Base-by-base conservation (phyloP, 208 protist genomes). In the Jaenimonas drosophilae region DNA sequence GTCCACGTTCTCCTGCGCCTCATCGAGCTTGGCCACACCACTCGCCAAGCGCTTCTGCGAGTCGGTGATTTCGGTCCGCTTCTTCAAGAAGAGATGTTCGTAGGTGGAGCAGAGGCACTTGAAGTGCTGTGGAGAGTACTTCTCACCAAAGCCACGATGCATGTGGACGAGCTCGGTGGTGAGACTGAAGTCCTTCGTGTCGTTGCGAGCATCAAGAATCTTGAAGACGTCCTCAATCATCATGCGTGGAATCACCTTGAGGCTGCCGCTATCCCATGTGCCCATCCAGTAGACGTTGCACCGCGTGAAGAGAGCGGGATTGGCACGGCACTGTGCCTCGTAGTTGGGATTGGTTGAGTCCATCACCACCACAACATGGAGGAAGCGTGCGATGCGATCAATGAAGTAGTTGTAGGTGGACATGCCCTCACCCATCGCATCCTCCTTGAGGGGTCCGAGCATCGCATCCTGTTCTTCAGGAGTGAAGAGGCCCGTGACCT, bases 271-370 rank as follows among this genome's bases (percentile, higher is more conserved):
- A 21, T 84, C 63, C 96, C 96, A 99, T 14, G 67, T 63, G 1
- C 93, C 96, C 64, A 97, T 86, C 96, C 96, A 99, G 68, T 96
- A 88, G 30, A 99, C 92, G 42, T 82, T 87, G 70, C 95, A 97
- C 24, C 79, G 69, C 19, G 95, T 98, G 76, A 91, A 98, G 24
- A 99, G 79, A 11, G 96, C 95, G 3, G 97, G 97, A 69, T 98
- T 98, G 26, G 82, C 78, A 49, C 94, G 79, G 60, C 95, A 98
- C 33, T 88, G 76, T 20, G 64, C 23, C 25, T 91, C 71, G 65
- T 98, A 99, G 33, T 81, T 64, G 9, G 66, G 49, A 60, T 95
- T 96, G n/a, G 72, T 90, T 21, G 85, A 93, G 68, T 99, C 96
- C 74, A 98, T 93, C 33, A 89, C 70, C 27, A 99, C 48, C 26